Evolutionary conservation across 2,329 filamentous ascomycete species (phyloP).

Genomic region (Monascus ruber): DNA sequence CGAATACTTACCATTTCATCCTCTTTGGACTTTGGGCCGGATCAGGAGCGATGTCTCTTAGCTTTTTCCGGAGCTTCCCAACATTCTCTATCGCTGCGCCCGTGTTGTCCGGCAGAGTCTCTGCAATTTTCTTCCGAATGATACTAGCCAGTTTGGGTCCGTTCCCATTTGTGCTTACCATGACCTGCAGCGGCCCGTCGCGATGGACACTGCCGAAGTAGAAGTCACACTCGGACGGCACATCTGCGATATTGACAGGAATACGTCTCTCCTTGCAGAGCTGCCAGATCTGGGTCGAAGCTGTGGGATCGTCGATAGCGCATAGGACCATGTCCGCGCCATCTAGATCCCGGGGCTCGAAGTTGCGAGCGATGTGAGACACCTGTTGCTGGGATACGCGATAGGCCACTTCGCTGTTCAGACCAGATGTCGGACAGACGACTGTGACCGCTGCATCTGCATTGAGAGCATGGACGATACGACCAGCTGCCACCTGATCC

Average conservation of each 20-base stretch:
- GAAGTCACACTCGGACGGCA: conserved; percentile 93
- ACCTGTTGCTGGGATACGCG: conserved; percentile 67
- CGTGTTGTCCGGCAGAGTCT: conserved; percentile 61
- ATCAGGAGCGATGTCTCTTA: conserved; percentile 64
- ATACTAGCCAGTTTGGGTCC: conserved; percentile 83
- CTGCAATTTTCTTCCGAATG: conserved; percentile 71
- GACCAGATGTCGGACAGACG: conserved; percentile 64
- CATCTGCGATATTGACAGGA: conserved; percentile 91
- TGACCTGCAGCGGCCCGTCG: conserved; percentile 90
- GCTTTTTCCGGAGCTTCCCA: conserved; percentile 64
- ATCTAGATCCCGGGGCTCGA: conserved; percentile 78
- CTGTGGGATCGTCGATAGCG: conserved; percentile 83
- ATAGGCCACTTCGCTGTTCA: conserved; percentile 80
- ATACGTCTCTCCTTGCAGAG: conserved; percentile 77
- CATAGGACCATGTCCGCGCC: conserved; percentile 76
- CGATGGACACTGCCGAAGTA: conserved; percentile 96
- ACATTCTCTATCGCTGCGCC: conserved; percentile 80
- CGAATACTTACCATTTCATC: conserved; percentile 62
- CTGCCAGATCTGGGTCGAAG: conserved; percentile 86
- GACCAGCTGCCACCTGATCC: conserved; percentile 77
- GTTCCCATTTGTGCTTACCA: conserved; percentile 98
- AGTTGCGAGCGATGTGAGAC: conserved; percentile 68
- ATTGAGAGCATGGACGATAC: conserved; percentile 87
- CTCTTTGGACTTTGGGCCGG: conserved; percentile 67
- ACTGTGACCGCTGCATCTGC: conserved; percentile 86